These are phyloP conservation scores for Aspergillus versicolor DNA, from an alignment of 2,329 filamentous ascomycete species.

Conservation along the genomic window DNA sequence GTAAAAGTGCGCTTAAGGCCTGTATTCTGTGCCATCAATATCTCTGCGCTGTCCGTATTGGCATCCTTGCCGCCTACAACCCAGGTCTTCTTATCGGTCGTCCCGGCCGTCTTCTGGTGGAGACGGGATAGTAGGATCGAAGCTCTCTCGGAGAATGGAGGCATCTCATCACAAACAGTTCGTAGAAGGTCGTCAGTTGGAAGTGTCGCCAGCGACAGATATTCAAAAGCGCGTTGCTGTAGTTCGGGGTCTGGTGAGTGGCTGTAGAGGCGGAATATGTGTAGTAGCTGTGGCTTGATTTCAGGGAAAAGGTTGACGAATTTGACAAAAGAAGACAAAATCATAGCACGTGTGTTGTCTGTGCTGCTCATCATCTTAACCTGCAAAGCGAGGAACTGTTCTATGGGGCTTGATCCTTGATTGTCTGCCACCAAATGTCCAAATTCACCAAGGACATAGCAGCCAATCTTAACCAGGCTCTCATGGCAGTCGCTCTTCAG, in stretches of 20 bases:
- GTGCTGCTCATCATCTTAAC: conserved; percentile 86
- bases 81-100: conserved; percentile 95
- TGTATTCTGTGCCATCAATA: conserved; percentile 75
- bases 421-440: conserved; percentile 94
- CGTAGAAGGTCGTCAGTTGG: conserved; percentile 87
- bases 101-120: conserved; percentile 90
- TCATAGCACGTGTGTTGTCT: conserved; percentile 85
- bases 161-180: conserved; percentile 98
- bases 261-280: conserved; percentile 88
- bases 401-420: conserved; percentile 88
- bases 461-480: conserved; percentile 95
- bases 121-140: conserved; percentile 88
- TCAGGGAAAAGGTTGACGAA: conserved; percentile 98
- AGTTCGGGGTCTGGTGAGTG: conserved; percentile 93
- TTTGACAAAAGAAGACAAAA: conserved; percentile 93
- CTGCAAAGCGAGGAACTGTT: conserved; percentile 92
- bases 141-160: conserved; percentile 90
- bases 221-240: conserved; percentile 95
- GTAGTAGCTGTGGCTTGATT: conserved; percentile 91
- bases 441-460: conserved; percentile 94
- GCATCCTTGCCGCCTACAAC: conserved; percentile 96
- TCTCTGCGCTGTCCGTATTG: conserved; percentile 76
- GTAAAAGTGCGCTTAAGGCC: conserved; percentile 86
- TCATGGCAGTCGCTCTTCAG: conserved; percentile 94
- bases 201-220: conserved; percentile 78